A percentile compares a stretch with the other conserved stretches of the same genome.
These are phyloP conservation scores for Gillenia trifoliata DNA, from an alignment of 306 rosid genomes.

Conservation along the genomic window DNA sequence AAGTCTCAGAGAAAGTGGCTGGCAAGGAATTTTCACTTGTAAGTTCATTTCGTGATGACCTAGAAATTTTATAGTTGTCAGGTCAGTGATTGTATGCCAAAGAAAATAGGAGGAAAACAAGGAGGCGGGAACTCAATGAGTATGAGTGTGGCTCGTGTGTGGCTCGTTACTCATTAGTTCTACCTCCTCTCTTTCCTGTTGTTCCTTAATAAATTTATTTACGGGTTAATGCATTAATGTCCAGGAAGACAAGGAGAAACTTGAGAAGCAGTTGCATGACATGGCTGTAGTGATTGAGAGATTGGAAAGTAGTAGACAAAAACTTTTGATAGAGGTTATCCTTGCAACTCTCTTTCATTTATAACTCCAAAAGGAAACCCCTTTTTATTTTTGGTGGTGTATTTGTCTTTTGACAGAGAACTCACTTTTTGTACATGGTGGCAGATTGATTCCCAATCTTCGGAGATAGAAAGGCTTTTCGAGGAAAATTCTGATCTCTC, in stretches of 20 bases:
- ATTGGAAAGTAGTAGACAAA: constrained; percentile 91
- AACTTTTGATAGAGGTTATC: constrained; percentile 77
- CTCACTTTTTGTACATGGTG: constrained; percentile 26
- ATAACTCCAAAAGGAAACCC: not conserved
- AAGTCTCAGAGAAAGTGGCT: constrained; percentile 42
- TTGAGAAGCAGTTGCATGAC: constrained; percentile 87
- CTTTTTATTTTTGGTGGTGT: not conserved
- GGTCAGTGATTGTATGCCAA: not conserved
- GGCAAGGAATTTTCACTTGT: constrained; percentile 56
- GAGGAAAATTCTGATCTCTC: constrained; percentile 81
- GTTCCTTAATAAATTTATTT: constrained; percentile 10
- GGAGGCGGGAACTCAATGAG: not conserved
- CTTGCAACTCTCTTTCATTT: not conserved
- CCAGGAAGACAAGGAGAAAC: constrained; percentile 83
- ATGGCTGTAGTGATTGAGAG: constrained; percentile 89
- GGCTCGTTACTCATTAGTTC: no score
- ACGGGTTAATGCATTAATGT: not conserved
- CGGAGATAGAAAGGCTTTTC: constrained; percentile 84
- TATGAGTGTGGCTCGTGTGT: no score
- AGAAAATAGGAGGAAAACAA: not conserved
- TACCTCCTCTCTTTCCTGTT: constrained; percentile 3
- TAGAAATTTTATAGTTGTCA: not conserved
- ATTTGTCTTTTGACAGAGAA: constrained; percentile 20
- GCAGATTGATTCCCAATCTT: constrained; percentile 90
- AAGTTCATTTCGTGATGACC: constrained; percentile 24